phyloP scores from a whole-genome alignment of 331 rosid genomes.

The Dryas integrifolia region DNA sequence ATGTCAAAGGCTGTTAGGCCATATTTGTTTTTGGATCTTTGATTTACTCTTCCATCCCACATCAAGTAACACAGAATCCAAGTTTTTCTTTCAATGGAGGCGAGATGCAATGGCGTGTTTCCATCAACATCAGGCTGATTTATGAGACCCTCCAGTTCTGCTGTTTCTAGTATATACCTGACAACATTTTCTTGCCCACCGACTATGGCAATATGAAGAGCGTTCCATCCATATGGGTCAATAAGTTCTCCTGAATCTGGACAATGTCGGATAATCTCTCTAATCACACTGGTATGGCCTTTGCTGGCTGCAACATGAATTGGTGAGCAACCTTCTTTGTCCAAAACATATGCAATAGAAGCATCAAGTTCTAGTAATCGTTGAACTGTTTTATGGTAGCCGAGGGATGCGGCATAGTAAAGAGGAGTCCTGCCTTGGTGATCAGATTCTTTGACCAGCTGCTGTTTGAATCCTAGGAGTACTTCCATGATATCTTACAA shows the following conservation, averaged over 20 bases:
- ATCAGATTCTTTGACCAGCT: slow-evolving; percentile 8
- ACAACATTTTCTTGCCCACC: background rate
- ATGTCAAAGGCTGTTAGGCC: background rate
- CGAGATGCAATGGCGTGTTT: slow-evolving; percentile 6
- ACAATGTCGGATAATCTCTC: background rate
- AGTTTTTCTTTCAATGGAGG: background rate
- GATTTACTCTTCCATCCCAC: slow-evolving; percentile 10
- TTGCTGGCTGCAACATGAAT: slow-evolving; percentile 8
- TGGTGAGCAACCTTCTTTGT: background rate
- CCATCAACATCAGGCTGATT: slow-evolving; percentile 14
- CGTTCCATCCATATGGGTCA: background rate
- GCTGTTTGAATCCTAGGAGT: slow-evolving; percentile 3
- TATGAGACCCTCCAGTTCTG: slow-evolving; percentile 1
- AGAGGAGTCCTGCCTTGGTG: slow-evolving; percentile 14
- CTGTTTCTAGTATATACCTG: slow-evolving; percentile 1
- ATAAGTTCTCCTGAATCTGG: slow-evolving; percentile 8
- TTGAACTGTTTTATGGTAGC: slow-evolving; percentile 9
- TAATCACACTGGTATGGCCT: background rate
- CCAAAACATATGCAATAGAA: background rate
- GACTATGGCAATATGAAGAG: slow-evolving; percentile 2
- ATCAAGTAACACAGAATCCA: background rate
- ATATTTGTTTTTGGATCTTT: background rate
- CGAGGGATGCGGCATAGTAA: slow-evolving; percentile 4
- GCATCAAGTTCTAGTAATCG: slow-evolving; percentile 5
- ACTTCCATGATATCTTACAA: slow-evolving; percentile 11